Evolutionary conservation across 2,329 filamentous ascomycete genomes (phyloP).

Genomic region (Drechslerella coelobrocha): DNA sequence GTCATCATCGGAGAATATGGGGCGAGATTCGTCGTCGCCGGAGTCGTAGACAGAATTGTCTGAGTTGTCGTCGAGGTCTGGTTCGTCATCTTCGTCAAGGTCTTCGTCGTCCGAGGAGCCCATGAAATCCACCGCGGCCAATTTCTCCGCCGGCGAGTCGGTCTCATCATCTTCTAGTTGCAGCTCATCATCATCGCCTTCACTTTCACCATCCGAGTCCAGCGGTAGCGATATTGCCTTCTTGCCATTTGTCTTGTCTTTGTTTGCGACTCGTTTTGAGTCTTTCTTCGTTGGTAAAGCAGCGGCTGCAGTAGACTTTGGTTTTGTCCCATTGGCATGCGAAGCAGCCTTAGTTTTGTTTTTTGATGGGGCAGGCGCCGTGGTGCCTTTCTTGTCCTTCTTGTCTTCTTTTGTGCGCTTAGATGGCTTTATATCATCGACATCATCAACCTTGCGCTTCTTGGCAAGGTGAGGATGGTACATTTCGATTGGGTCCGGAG

Average conservation of each 20-base stretch:
- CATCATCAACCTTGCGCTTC: slow-evolving; percentile 76
- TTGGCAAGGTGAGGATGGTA: slow-evolving; percentile 69
- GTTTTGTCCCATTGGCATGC: slow-evolving; percentile 27
- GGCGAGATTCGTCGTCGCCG: slow-evolving; percentile 66
- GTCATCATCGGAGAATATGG: slow-evolving; percentile 88
- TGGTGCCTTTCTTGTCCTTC: too few species aligned
- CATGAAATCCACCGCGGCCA: slow-evolving; percentile 51
- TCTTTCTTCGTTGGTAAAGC: slow-evolving; percentile 55
- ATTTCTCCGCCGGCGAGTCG: slow-evolving; percentile 47
- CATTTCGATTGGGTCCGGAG: slow-evolving; percentile 82
- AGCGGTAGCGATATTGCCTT: slow-evolving; percentile 57
- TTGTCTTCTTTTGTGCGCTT: slow-evolving; percentile 57
- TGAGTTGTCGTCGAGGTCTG: slow-evolving; percentile 64
- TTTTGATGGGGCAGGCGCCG: slow-evolving; percentile 4
- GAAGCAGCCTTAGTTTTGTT: slow-evolving; percentile 48
- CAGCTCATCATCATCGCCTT: slow-evolving; percentile 57
- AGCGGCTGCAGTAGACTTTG: slow-evolving; percentile 38
- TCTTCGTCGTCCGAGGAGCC: slow-evolving; percentile 59
- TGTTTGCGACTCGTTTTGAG: slow-evolving; percentile 52
- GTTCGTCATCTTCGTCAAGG: slow-evolving; percentile 59
- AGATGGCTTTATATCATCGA: slow-evolving; percentile 57
- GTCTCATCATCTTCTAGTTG: slow-evolving; percentile 55
- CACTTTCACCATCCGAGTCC: slow-evolving; percentile 56
- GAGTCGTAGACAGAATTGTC: slow-evolving; percentile 73
- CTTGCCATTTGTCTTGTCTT: slow-evolving; percentile 58